A percentile compares a stretch with the other conserved stretches of the same genome.
Conservation (phyloP, 148 eudicot species). For the Simmondsia chinensis region DNA sequence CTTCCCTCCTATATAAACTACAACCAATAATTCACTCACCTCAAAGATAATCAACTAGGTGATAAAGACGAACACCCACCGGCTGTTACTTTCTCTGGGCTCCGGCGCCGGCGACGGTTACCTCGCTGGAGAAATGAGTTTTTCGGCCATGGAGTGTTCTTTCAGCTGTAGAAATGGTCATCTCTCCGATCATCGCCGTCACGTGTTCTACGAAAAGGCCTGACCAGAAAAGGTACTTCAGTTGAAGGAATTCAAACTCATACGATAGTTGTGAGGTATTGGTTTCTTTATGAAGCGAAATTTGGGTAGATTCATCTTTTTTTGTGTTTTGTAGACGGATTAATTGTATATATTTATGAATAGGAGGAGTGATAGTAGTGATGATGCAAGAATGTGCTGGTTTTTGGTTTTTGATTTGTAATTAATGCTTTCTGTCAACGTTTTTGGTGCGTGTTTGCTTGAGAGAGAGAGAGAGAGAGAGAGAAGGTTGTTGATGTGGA, state of each 20-base stretch:
- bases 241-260: conserved; percentile 7
- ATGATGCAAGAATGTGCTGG: conserved; percentile 11
- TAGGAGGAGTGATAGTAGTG: no score
- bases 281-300: neutral
- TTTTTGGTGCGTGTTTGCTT: no score
- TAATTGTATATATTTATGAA: neutral
- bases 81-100: neutral
- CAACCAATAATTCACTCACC: neutral
- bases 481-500: no score
- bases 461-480: neutral
- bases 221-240: neutral
- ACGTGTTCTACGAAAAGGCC: conserved; percentile 30
- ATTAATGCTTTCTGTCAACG: no score
- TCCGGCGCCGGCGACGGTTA: conserved; percentile 5
- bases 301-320: conserved; percentile 1
- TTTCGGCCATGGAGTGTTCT: conserved; percentile 20
- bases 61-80: no score
- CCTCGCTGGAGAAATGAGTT: conserved; percentile 32
- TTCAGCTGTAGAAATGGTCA: conserved; percentile 10
- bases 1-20: conserved; percentile 3
- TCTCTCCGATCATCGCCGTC: conserved; percentile 29
- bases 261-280: conserved; percentile 9
- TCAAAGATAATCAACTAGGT: conserved; percentile 1
- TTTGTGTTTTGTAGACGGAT: neutral
- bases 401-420: neutral